A percentile compares a stretch with the other conserved stretches of the same genome.
phyloP scores from a whole-genome alignment of 495 filamentous ascomycete genomes.

The Aspergillus cristatus region DNA sequence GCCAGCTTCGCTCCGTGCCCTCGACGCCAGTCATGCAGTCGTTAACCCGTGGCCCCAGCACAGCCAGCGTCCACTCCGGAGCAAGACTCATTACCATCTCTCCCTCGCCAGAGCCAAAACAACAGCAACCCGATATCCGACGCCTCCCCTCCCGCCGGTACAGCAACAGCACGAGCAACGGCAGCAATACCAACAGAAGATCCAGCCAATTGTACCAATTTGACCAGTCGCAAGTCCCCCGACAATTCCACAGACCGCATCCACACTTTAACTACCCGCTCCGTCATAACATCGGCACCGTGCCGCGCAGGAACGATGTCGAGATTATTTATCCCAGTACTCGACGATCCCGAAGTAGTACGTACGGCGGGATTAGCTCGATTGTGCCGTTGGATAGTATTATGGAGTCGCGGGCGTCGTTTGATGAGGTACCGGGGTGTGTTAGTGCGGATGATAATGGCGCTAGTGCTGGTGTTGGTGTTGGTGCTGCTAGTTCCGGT shows the following conservation, averaged over 20 bases:
- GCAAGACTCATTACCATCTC: too few species aligned
- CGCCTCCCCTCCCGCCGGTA: constrained; percentile 6
- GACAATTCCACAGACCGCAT: constrained; percentile 24
- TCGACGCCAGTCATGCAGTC: constrained; percentile 1
- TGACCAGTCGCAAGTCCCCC: constrained; percentile 17
- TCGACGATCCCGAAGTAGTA: constrained; percentile 29
- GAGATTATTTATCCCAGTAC: constrained; percentile 29
- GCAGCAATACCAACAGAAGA: constrained; percentile 5
- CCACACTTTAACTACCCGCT: constrained; percentile 16
- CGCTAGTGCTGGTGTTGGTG: too few species aligned
- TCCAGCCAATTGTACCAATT: constrained; percentile 19
- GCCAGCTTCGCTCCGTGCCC: constrained; percentile 11
- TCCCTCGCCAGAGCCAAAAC: too few species aligned
- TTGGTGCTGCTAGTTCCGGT: background rate
- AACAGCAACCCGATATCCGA: constrained; percentile 4
- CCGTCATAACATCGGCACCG: constrained; percentile 10
- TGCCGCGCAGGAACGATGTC: constrained; percentile 23
- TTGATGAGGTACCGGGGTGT: constrained; percentile 17
- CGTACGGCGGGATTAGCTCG: constrained; percentile 15
- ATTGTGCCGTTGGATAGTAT: constrained; percentile 25
- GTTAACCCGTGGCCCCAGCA: constrained; percentile 3
- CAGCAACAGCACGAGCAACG: background rate
- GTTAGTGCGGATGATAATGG: background rate
- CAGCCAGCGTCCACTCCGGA: background rate
- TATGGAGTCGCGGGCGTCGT: constrained; percentile 22